Base-by-base conservation (phyloP, 495 filamentous ascomycete genomes). In the Daldinia concentrica region DNA sequence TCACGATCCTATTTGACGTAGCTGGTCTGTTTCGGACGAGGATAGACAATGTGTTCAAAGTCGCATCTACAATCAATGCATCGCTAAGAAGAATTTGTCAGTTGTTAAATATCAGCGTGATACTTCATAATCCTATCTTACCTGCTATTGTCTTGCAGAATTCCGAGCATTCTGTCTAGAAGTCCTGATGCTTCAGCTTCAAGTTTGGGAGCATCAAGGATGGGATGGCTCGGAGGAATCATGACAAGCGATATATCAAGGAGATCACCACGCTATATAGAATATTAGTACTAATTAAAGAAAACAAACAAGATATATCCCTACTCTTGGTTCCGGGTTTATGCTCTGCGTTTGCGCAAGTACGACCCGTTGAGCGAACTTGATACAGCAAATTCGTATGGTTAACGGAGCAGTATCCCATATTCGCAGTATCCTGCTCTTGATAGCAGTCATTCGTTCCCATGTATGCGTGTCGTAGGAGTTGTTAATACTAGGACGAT, bases 341-440 rank as follows among this genome's bases (percentile, higher is more conserved):
- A 89, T 80, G 39, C 93, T 94, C 14, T 90, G 90, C 6, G 94
- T 98, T 78, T 99, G 95, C 6, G 93, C 90, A 61, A 97, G 90
- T 48, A 99, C 91, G 37, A 98, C 93, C 27, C 92, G 87, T 82
- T 98, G 94, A 15, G 92, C 90, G 75, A 99, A 98, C 77, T 99
- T 99, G 85, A 98, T 92, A 80, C 95, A 98, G 84, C 93, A 95
- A 75, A 98, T 86, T 76, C 90, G 91, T 50, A 98, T 88, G 0
- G 92, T 89, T 8, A 88, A 83, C 3, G 88, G 83, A 9, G 92
- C 93, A 24, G 84, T 85, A 79, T 98, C 95, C 95, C 94, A 97
- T 77, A 94, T 87, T 54, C 86, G 89, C 65, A 98, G 79, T 62
- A 99, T 94, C 57, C 90, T 92, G 19, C 90, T 88, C 82, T 99